Percentiles rank a stretch among this genome's conserved stretches.
These are phyloP conservation scores for Litchi chinensis DNA, from an alignment of 345 rosid species.

Conservation along the genomic window DNA sequence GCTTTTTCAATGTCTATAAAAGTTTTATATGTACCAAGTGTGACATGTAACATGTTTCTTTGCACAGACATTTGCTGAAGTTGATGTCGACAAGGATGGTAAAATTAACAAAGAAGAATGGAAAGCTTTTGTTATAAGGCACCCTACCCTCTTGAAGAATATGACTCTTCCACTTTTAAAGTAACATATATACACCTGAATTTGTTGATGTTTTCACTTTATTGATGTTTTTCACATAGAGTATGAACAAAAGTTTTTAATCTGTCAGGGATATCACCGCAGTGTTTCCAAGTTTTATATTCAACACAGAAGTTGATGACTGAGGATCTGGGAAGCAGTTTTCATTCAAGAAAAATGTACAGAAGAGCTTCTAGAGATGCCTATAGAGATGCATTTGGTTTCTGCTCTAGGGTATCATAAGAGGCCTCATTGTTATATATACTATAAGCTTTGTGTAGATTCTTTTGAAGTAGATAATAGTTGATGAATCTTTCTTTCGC, in stretches of 20 bases:
- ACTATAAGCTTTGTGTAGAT: too few species aligned
- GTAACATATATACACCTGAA: conserved; percentile 21
- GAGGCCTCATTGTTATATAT: not conserved
- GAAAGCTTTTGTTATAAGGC: conserved; percentile 42
- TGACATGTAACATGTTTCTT: not conserved
- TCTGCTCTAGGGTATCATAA: not conserved
- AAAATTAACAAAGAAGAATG: conserved; percentile 61
- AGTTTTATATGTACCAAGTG: not conserved
- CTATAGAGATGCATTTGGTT: not conserved
- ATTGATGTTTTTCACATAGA: not conserved
- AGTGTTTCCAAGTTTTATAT: conserved; percentile 65
- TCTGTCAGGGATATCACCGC: conserved; percentile 51
- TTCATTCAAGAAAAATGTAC: not conserved
- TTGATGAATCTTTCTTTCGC: too few species aligned
- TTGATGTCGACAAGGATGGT: conserved; percentile 56
- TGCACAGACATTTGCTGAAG: conserved; percentile 57
- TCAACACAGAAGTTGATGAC: conserved; percentile 62
- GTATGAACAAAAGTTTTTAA: not conserved
- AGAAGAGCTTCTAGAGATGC: not conserved
- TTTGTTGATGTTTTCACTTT: too few species aligned
- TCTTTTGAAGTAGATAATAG: too few species aligned
- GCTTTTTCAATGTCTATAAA: not conserved
- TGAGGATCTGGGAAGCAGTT: not conserved
- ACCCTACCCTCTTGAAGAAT: conserved; percentile 56
- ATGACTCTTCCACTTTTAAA: conserved; percentile 62